phyloP scores from a whole-genome alignment of 805 yeast species.

The Metschnikowia gelsemii region DNA sequence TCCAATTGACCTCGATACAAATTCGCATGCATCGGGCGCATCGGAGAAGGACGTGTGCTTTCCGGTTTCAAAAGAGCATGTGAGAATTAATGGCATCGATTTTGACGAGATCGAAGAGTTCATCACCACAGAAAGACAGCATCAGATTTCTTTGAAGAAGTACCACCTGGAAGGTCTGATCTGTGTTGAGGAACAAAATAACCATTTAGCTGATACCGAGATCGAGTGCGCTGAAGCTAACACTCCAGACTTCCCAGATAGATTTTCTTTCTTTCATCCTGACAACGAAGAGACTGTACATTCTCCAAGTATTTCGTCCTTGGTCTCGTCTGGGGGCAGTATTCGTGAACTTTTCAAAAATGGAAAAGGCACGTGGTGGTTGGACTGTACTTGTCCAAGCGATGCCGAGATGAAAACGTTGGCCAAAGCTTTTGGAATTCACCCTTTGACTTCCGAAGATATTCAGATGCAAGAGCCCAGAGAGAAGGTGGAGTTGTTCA shows the following conservation, averaged over 20 bases:
- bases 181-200: conserved; percentile 24
- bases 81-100: conserved; percentile 73
- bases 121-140: conserved; percentile 58
- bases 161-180: conserved; percentile 19
- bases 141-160: conserved; percentile 24
- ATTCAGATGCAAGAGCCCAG: conserved; percentile 94
- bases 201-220: conserved; percentile 31
- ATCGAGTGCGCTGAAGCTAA: conserved; percentile 40
- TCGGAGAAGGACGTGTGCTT: conserved; percentile 97
- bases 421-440: conserved; percentile 93
- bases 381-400: conserved; percentile 91
- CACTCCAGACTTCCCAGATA: conserved; percentile 53
- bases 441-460: conserved; percentile 97
- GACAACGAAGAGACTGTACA: conserved; percentile 86
- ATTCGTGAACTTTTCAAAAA: conserved; percentile 68
- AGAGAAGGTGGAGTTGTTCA: conserved; percentile 93
- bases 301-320: conserved; percentile 80
- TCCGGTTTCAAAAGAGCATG: conserved; percentile 74
- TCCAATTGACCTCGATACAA: conserved; percentile 59
- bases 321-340: conserved; percentile 63
- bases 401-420: conserved; percentile 91
- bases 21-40: conserved; percentile 70
- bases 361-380: conserved; percentile 89
- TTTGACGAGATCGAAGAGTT: conserved; percentile 88
- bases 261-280: conserved; percentile 81